Evolutionary conservation across 768 basidiomycete species (phyloP).

Genomic region (Lactifluus pinguis): DNA sequence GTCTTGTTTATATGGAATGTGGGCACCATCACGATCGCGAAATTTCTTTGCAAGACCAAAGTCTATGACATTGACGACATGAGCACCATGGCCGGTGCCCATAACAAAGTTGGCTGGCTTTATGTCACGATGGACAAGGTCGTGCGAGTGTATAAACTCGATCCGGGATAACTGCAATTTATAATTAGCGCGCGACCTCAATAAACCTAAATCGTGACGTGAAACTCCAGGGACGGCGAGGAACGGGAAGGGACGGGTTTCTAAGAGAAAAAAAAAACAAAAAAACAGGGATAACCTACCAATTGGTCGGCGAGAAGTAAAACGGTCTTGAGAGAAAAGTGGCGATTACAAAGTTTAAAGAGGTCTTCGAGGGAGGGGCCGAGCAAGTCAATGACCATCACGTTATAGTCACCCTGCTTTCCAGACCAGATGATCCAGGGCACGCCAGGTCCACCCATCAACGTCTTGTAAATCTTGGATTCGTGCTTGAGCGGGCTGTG

Average conservation of each 20-base stretch:
- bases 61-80: constrained; percentile 86
- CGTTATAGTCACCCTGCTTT: constrained; percentile 88
- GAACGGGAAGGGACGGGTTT: not conserved
- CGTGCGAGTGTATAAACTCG: constrained; percentile 93
- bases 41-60: constrained; percentile 80
- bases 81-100: constrained; percentile 62
- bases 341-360: constrained; percentile 83
- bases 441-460: constrained; percentile 83
- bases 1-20: constrained; percentile 66
- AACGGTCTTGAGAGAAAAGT: constrained; percentile 92
- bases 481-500: constrained; percentile 77
- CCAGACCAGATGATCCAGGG: constrained; percentile 92
- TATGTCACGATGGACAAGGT: constrained; percentile 93
- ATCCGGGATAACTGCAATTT: constrained; percentile 74
- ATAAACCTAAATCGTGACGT: not conserved
- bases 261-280: not conserved
- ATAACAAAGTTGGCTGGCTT: constrained; percentile 99
- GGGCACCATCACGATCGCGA: constrained; percentile 55
- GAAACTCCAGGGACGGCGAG: not conserved
- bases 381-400: constrained; percentile 95
- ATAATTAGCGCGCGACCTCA: constrained; percentile 6
- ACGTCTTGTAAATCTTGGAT: constrained; percentile 84
- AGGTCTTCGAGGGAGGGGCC: constrained; percentile 84
- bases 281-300: constrained; percentile 41
- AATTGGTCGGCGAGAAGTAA: constrained; percentile 91